Base-by-base conservation (phyloP, 2,329 filamentous ascomycete genomes). In the Cladorrhinum sp. region DNA sequence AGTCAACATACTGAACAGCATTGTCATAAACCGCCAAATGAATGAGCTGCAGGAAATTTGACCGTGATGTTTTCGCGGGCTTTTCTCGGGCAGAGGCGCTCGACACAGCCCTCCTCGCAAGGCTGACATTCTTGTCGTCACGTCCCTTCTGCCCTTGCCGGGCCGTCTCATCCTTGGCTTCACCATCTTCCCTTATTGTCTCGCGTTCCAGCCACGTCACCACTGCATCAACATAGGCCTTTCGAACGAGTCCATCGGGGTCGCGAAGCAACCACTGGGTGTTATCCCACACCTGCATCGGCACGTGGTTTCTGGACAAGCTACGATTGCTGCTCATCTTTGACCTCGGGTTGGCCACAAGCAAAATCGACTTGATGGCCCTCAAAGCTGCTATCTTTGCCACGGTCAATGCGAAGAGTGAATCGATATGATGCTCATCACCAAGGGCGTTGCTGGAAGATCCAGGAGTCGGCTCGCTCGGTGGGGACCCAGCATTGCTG, bases 231-330 rank as follows among this genome's bases (percentile, higher is more conserved):
- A 88, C 85, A 68, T 98, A 99, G 0, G 92, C 91, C 71, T 88
- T 88, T 58, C 93, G 86, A 33, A 98, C 92, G 30, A 86, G 82
- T 30, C 86, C 86, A 68, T 93, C 88, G 0, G 86, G 82, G 69
- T 97, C 94, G 39, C 90, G 87, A 20, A 98, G 78, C 50, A 98
- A 84, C 91, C 92, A 96, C 64, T 97, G 92, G 0, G 93, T 96
- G n/a, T 91, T 92, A 74, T 98, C 93, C 95, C 95, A 99, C 0
- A 93, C 89, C 58, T 90, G 84, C 8, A 96, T 81, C 0, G 90
- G 87, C 0, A 96, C 90, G 46, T 82, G 85, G 72, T 89, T 91
- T 64, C 92, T 84, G 5, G 86, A 85, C 56, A 95, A 83, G 28
- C 84, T 84, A 56, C 80, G 82, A 71, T 81, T 86, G 66, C 82